Conservation (phyloP, 371 early-diverging fungal species). For the Nematocida ausubeli region DNA sequence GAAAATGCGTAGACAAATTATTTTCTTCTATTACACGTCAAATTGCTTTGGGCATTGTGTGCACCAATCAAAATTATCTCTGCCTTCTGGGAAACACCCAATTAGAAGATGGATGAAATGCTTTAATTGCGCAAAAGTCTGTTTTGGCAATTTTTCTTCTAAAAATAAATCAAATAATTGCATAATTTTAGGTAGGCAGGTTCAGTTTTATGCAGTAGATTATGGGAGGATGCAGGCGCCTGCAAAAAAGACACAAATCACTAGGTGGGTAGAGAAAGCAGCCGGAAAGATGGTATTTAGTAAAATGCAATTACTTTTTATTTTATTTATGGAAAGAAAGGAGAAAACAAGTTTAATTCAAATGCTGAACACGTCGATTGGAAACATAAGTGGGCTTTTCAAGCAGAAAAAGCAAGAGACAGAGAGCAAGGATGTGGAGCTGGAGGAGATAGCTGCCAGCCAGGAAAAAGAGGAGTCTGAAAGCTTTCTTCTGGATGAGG, state of each 20-base stretch:
- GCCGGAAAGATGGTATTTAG: neutral
- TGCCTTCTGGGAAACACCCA: too few relatives aligned
- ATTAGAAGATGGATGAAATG: too few relatives aligned
- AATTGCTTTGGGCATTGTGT: neutral
- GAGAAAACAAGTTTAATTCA: conserved; percentile 49
- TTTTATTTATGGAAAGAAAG: conserved; percentile 54
- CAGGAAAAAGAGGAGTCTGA: conserved; percentile 21
- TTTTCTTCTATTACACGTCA: neutral
- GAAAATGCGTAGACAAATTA: neutral
- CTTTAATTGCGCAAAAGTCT: too few relatives aligned
- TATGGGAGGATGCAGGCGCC: too few relatives aligned
- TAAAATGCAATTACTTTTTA: neutral
- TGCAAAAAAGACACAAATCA: too few relatives aligned
- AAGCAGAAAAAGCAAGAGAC: conserved; percentile 32
- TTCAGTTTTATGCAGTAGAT: too few relatives aligned
- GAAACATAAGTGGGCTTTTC: conserved; percentile 48
- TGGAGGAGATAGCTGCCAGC: conserved; percentile 24
- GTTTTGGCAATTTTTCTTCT: neutral
- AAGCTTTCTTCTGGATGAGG: conserved; percentile 32
- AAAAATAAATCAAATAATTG: neutral
- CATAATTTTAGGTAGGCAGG: too few relatives aligned
- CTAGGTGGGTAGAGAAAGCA: too few relatives aligned
- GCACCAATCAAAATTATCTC: neutral
- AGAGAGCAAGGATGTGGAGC: conserved; percentile 13
- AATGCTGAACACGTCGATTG: conserved; percentile 56